Evolutionary conservation across 2,329 filamentous ascomycete species (phyloP).

Genomic region (Berkeleyomyces basicola): DNA sequence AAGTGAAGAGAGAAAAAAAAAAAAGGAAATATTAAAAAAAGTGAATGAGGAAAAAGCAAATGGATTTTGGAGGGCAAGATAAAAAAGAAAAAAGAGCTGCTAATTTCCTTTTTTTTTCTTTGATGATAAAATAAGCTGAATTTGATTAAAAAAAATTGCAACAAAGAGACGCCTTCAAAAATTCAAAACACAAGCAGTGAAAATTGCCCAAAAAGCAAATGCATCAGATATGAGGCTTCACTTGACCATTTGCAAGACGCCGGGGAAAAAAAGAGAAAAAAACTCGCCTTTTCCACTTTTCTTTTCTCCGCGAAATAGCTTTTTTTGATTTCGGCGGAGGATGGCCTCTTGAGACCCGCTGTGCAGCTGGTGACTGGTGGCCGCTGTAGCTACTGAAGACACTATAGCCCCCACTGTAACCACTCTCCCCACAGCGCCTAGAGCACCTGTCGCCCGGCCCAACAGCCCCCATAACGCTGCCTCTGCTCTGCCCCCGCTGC

Average conservation of each 20-base stretch:
- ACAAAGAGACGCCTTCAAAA: background rate
- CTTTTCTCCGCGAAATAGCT: background rate
- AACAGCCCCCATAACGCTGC: background rate
- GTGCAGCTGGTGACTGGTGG: too few species aligned
- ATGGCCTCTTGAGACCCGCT: too few species aligned
- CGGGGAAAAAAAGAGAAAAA: background rate
- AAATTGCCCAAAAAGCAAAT: background rate
- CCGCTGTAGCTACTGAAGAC: too few species aligned
- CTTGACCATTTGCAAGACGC: background rate
- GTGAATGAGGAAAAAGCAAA: background rate
- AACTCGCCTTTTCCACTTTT: background rate
- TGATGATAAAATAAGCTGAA: background rate
- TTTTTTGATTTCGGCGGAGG: too few species aligned
- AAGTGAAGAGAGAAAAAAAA: background rate
- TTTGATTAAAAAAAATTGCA: background rate
- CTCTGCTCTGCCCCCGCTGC: background rate
- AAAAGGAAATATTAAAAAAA: background rate
- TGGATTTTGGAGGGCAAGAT: background rate
- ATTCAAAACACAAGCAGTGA: background rate
- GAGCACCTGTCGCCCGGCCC: too few species aligned
- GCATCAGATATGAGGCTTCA: background rate
- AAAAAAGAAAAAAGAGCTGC: background rate
- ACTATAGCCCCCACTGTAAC: too few species aligned
- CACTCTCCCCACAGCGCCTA: too few species aligned
- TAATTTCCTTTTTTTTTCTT: background rate